Percentiles rank a stretch among this genome's conserved stretches.
Evolutionary conservation across 2,329 filamentous ascomycete species (phyloP).

Genomic region (Sporothrix dimorphospora): DNA sequence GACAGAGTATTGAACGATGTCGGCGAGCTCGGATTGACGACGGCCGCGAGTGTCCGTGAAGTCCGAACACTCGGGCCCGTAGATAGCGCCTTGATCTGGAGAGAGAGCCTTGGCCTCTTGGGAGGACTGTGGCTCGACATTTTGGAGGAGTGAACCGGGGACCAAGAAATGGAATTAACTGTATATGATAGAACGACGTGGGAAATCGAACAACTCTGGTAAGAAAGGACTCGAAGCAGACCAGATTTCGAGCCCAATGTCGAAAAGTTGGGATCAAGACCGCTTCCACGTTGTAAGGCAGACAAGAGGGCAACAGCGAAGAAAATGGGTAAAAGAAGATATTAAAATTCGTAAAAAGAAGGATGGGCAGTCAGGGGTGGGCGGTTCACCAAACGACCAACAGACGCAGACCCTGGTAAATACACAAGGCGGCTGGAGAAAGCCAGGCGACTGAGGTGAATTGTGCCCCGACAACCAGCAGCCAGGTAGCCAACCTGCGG

Average conservation of each 20-base stretch:
- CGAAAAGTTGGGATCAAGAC: neutral
- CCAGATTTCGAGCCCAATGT: neutral
- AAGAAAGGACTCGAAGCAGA: neutral
- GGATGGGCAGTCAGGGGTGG: neutral
- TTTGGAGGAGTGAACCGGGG: neutral
- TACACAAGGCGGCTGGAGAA: neutral
- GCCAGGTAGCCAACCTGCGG: neutral
- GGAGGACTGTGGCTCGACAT: conserved; percentile 40
- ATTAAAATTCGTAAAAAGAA: neutral
- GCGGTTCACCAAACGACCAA: neutral
- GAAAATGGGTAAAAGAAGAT: neutral
- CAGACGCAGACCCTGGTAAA: neutral
- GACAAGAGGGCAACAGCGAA: too few relatives aligned
- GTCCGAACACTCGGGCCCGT: conserved; percentile 44
- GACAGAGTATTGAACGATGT: conserved; percentile 69
- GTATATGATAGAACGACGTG: neutral
- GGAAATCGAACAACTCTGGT: neutral
- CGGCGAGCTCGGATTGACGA: conserved; percentile 60
- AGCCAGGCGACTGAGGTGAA: neutral
- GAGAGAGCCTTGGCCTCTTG: conserved; percentile 58
- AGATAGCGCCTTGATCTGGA: conserved; percentile 50
- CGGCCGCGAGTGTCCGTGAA: conserved; percentile 49
- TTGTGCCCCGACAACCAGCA: neutral
- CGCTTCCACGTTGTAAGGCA: too few relatives aligned
- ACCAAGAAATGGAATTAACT: neutral